Percentiles rank a stretch among this genome's conserved stretches.
Conservation (phyloP, 129 eudicot species). For the Artemisia tridentata region DNA sequence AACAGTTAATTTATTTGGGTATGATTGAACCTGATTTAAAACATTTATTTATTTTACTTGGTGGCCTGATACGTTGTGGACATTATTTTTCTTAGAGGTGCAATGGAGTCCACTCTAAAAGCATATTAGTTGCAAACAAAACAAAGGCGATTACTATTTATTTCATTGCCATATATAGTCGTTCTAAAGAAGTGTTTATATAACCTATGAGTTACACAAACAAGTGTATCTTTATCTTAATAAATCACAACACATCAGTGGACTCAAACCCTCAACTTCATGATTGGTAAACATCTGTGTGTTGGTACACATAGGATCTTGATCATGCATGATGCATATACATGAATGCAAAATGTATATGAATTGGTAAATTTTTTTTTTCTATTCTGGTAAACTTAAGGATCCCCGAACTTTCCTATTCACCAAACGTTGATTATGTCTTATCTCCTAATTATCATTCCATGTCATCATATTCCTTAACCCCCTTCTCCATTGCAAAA, state of each 20-base stretch:
- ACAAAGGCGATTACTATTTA: no score
- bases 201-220: neutral
- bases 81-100: neutral
- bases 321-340: neutral
- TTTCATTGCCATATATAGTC: neutral
- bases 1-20: neutral
- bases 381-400: constrained; percentile 22
- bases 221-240: neutral
- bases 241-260: neutral
- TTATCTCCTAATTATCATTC: constrained; percentile 17
- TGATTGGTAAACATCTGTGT: no score
- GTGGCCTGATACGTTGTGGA: neutral
- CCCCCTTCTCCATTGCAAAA: constrained; percentile 11
- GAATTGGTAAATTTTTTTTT: neutral
- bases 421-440: constrained; percentile 27
- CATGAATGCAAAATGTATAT: neutral
- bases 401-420: constrained; percentile 27
- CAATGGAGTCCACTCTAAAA: neutral
- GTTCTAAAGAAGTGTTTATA: neutral
- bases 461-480: constrained; percentile 22
- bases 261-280: no score
- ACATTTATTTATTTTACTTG: neutral
- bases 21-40: neutral
- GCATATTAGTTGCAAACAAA: neutral
- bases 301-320: neutral